Evolutionary conservation across 208 protist species (phyloP).

Genomic region (Wallacemonas sp.): DNA sequence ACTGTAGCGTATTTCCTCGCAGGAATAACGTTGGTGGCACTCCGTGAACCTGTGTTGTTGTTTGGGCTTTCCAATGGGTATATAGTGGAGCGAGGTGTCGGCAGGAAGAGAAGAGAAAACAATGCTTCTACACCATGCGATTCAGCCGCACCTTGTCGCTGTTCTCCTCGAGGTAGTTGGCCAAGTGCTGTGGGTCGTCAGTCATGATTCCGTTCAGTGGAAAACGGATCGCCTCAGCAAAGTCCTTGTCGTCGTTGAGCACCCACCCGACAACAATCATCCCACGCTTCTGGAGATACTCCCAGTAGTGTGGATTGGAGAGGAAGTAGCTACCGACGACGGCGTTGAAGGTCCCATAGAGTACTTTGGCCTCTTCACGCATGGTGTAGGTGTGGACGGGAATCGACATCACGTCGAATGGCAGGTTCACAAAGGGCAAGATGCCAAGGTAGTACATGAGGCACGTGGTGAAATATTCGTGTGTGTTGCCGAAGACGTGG

Average conservation of each 20-base stretch:
- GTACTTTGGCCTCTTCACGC: constrained; percentile 18
- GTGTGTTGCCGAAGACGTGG: constrained; percentile 50
- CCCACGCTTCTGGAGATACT: constrained; percentile 65
- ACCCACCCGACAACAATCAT: constrained; percentile 77
- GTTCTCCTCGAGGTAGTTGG: constrained; percentile 22
- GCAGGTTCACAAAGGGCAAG: constrained; percentile 51
- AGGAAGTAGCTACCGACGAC: constrained; percentile 36
- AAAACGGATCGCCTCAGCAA: constrained; percentile 40
- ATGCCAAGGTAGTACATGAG: constrained; percentile 67
- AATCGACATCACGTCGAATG: constrained; percentile 81
- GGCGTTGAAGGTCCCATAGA: constrained; percentile 23
- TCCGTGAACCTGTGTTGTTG: too few relatives aligned
- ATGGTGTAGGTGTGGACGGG: constrained; percentile 60
- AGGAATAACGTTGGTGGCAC: too few relatives aligned
- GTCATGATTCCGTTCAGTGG: constrained; percentile 81
- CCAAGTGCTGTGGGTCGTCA: constrained; percentile 49
- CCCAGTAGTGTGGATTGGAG: constrained; percentile 64
- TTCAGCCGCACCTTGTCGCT: background rate
- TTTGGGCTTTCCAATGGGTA: too few relatives aligned
- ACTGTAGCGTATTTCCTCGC: too few relatives aligned
- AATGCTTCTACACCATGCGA: background rate
- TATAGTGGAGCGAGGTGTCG: too few relatives aligned
- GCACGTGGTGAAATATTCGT: constrained; percentile 48
- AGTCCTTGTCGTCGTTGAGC: constrained; percentile 72
- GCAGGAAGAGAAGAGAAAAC: constrained; percentile 7